These are phyloP conservation scores for Colletotrichum sp. DNA, from an alignment of 2,329 filamentous ascomycete species.

Conservation along the genomic window DNA sequence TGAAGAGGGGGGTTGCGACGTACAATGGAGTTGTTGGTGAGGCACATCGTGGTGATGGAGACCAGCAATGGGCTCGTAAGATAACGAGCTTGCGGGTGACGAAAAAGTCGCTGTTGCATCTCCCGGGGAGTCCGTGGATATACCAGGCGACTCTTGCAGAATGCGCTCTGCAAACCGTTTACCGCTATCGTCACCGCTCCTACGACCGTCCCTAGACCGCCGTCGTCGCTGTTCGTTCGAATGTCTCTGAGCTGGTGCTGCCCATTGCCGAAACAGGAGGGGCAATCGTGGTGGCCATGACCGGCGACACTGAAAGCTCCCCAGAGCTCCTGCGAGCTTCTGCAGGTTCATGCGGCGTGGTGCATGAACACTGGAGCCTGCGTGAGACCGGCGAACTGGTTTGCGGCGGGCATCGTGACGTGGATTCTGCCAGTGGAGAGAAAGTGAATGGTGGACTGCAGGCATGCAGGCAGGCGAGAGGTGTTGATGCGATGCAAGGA, in stretches of 20 bases:
- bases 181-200: neutral
- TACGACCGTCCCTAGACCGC: neutral
- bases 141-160: neutral
- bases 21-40: neutral
- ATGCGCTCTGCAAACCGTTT: neutral
- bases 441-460: neutral
- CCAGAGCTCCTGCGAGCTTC: neutral
- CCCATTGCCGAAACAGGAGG: neutral
- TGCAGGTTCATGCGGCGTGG: neutral
- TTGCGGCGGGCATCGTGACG: neutral
- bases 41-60: neutral
- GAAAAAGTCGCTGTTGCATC: neutral
- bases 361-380: neutral
- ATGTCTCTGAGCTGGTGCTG: neutral
- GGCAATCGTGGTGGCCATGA: neutral
- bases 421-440: neutral
- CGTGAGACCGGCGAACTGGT: neutral
- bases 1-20: neutral
- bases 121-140: neutral
- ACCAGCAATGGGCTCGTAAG: neutral
- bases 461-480: neutral
- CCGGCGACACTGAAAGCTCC: neutral
- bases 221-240: neutral
- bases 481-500: neutral
- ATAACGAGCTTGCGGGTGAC: neutral